Percentiles rank a stretch among this genome's conserved stretches.
Conservation (phyloP, 345 rosid species). For the Trapa incisa region DNA sequence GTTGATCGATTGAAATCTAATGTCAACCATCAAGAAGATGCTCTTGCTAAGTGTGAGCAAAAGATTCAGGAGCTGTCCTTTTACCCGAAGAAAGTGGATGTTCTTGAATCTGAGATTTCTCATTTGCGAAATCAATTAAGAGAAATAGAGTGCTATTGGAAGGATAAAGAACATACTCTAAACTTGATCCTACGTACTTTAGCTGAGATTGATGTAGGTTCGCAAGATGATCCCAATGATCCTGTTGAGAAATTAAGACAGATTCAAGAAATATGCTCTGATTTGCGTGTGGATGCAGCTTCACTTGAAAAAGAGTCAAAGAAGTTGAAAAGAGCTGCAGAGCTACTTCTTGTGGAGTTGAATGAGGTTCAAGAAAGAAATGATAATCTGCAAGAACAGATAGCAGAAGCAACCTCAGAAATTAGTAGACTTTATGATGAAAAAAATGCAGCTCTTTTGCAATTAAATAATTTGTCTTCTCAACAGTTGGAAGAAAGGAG, state of each 20-base stretch:
- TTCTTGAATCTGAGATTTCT: constrained; percentile 52
- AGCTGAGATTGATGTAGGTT: constrained; percentile 45
- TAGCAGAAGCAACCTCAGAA: constrained; percentile 36
- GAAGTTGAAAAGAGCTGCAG: constrained; percentile 82
- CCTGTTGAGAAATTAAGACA: constrained; percentile 56
- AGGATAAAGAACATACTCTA: constrained; percentile 48
- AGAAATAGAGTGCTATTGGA: constrained; percentile 44
- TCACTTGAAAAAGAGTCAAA: constrained; percentile 56
- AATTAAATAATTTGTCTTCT: constrained; percentile 34
- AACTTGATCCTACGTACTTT: constrained; percentile 31
- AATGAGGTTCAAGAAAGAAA: constrained; percentile 95
- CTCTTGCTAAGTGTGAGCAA: constrained; percentile 42
- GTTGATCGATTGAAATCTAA: constrained; percentile 53
- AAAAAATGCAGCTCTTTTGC: constrained; percentile 45
- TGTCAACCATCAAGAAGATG: constrained; percentile 38
- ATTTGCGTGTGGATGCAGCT: constrained; percentile 42
- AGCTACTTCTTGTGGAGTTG: constrained; percentile 75
- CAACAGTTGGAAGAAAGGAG: constrained; percentile 34
- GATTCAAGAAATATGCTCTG: constrained; percentile 35
- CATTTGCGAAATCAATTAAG: constrained; percentile 41
- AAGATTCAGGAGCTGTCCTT: constrained; percentile 45
- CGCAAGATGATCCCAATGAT: constrained; percentile 32
- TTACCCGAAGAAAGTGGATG: constrained; percentile 33
- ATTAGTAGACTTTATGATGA: constrained; percentile 34
- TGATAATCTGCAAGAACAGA: constrained; percentile 69